Evolutionary conservation across 225 moss, liverwort and hornwort species (phyloP), one percentile per base, ranked within the genome.

Genomic region (Marchantia paleacea): DNA sequence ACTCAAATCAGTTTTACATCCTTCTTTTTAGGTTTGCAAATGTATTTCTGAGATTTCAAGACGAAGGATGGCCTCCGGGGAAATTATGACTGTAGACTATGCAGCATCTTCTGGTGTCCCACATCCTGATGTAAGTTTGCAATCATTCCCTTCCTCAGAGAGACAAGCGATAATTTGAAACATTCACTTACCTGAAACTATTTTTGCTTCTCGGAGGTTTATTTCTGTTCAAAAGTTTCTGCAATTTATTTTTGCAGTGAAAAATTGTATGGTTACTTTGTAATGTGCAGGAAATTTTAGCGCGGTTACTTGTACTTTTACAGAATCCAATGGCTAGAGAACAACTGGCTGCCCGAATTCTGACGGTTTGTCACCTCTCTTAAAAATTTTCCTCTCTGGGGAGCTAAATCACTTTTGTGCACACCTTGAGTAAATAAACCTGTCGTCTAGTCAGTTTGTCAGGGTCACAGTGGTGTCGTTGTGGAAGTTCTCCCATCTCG

Each of bases 291-390:
- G 91, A 91, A 78, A 82, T 91, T 14, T 57, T 91, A 73, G 89
- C 91, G 26, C 91, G 91, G 8, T 85, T 91, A 80, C 73, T 91
- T 52, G 80, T 91, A n/a, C 79, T 91, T 26, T 51, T 89, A 39
- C 89, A 88, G 80, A 89, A 89, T 78, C 89, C 91, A 71, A 83
- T 91, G 92, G 94, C 94, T 76, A 91, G 95, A 66, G 95, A 94
- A 83, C 99, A 95, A 80, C 84, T 93, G 73, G 92, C 91, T 57
- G 86, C 92, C 80, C 91, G 99, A 60, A 92, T 95, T 75, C 73
- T 99, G 84, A 99, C 95, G 88, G 99, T 95, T 78, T 81, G 95
- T 85, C 64, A 10, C 74, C 73, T 78, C 20, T 47, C 57, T 31
- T 12, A 25, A 25, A 6, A 53, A 1, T 50, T n/a, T 26, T 57